Conservation (phyloP, 352 stramenopile genomes). For the Ophiocytium majus region DNA sequence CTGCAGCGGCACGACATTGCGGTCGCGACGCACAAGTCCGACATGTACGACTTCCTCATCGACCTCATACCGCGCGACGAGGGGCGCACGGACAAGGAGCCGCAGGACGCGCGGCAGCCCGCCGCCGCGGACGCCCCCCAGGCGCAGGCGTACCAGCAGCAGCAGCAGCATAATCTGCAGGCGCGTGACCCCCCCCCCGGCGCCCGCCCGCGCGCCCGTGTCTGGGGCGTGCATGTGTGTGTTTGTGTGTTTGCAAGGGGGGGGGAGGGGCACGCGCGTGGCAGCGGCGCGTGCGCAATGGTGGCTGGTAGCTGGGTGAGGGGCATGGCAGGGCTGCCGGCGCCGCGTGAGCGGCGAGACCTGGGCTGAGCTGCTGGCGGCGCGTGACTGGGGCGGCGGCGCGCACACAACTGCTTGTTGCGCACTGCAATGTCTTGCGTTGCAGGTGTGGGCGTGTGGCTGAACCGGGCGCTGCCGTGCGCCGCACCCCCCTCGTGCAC, state of each 20-base stretch:
- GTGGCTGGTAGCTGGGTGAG: neutral
- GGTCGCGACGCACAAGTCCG: constrained; percentile 81
- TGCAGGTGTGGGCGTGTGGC: neutral
- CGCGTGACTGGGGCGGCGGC: neutral
- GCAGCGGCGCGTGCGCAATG: neutral
- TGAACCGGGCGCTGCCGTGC: neutral
- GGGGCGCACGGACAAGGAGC: constrained; percentile 66
- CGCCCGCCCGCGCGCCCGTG: neutral
- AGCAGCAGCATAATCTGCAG: constrained; percentile 29
- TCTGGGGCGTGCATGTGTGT: constrained; percentile 8
- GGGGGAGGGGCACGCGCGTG: neutral
- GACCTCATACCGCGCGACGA: constrained; percentile 77
- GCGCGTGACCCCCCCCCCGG: neutral
- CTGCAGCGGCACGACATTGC: constrained; percentile 77
- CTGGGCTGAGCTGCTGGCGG: neutral
- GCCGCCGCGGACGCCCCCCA: neutral
- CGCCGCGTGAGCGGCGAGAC: neutral
- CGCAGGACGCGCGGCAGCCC: constrained; percentile 11
- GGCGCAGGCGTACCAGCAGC: constrained; percentile 27
- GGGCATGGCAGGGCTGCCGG: neutral
- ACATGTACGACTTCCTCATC: constrained; percentile 87
- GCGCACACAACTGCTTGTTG: neutral
- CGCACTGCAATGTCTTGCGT: neutral
- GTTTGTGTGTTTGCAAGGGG: neutral
- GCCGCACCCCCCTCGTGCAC: neutral